Conservation (phyloP, 1,139 yeast genomes). For the Pichia sp. region DNA sequence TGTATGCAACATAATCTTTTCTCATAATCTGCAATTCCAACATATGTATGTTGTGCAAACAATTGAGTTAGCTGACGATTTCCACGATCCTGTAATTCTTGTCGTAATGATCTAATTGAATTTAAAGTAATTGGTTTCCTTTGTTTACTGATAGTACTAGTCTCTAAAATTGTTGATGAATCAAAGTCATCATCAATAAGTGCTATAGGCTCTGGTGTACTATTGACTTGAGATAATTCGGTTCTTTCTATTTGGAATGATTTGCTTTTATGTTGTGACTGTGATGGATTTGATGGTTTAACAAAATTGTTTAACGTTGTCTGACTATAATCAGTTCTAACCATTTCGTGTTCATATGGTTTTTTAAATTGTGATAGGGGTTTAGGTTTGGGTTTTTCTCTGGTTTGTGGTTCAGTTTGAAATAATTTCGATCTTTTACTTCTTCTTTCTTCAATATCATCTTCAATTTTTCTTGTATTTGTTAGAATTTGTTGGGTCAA, state of each 20-base stretch:
- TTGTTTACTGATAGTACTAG: constrained; percentile 15
- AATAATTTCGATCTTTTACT: constrained; percentile 6
- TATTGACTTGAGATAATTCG: background rate
- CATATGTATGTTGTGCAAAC: constrained; percentile 63
- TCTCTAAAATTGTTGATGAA: constrained; percentile 19
- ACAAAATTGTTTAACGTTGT: constrained; percentile 32
- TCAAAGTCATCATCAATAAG: constrained; percentile 1
- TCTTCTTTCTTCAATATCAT: constrained; percentile 9
- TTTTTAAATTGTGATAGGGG: constrained; percentile 26
- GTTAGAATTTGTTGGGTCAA: constrained; percentile 54
- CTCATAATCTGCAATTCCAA: constrained; percentile 74
- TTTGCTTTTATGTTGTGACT: background rate
- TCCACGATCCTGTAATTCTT: constrained; percentile 40
- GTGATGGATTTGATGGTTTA: constrained; percentile 1
- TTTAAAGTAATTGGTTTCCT: constrained; percentile 40
- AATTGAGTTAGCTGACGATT: constrained; percentile 57
- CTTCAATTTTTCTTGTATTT: constrained; percentile 10
- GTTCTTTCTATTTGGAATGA: background rate
- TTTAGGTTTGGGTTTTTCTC: constrained; percentile 11
- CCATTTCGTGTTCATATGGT: constrained; percentile 56
- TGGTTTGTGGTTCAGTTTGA: background rate
- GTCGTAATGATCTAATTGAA: constrained; percentile 51
- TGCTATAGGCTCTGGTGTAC: background rate
- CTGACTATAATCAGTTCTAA: constrained; percentile 71
- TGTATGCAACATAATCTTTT: constrained; percentile 77